phyloP scores from a whole-genome alignment of 129 eudicot species.

The Helichrysum umbraculigerum region DNA sequence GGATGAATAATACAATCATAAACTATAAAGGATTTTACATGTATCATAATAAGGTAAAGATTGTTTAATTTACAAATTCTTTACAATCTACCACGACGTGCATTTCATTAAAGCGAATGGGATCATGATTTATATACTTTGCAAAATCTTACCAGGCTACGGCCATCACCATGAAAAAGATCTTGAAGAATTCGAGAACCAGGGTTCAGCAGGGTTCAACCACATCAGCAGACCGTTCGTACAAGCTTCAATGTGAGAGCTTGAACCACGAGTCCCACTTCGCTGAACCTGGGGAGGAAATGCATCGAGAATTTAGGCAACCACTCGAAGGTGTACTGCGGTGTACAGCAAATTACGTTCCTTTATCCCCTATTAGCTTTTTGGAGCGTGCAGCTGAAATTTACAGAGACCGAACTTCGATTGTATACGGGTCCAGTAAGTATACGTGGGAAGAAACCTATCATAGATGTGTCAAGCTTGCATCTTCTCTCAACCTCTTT shows the following conservation, averaged over 20 bases:
- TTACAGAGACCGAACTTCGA: background rate
- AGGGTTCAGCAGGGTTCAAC: background rate
- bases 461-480: conserved; percentile 2
- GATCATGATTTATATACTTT: no score
- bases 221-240: background rate
- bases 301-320: background rate
- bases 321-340: background rate
- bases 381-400: background rate
- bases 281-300: background rate
- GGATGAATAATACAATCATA: background rate
- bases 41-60: background rate
- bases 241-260: conserved; percentile 1
- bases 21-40: background rate
- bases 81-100: no score
- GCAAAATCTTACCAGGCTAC: background rate
- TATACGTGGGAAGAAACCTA: conserved; percentile 5
- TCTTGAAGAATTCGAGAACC: background rate
- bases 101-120: no score
- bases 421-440: background rate
- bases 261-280: background rate
- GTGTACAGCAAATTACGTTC: background rate
- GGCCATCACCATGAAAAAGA: background rate
- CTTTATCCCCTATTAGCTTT: conserved; percentile 9
- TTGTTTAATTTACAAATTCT: background rate
- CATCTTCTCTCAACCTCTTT: background rate